Base-by-base conservation (phyloP, 192 early-diverging fungal genomes). In the Rhizophagus clarus region DNA sequence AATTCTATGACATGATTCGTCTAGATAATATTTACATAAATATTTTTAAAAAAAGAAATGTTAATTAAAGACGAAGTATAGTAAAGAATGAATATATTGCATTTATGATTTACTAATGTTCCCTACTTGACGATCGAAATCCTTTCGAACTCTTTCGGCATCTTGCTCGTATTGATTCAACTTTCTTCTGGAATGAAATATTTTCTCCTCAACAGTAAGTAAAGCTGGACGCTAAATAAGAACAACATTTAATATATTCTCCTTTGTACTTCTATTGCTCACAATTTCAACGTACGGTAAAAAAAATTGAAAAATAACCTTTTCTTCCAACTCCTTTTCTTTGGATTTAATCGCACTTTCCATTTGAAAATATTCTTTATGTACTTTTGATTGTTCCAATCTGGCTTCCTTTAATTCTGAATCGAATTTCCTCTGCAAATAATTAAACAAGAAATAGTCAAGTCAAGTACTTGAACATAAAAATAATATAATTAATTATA, bases 331-430 rank as follows among this genome's bases (percentile, higher is more conserved):
- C 51, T 93, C 93, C 60, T 91, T 92, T 76, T 91, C 92, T 1
- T 89, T 86, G 15, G 92, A 91, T 74, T 90, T 90, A 42, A 97
- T 90, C 20, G 90, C 87, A 68, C 92, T 89, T 82, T 99, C 96
- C 72, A 87, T 82, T 63, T 91, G 88, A 80, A 90, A 84, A 15
- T 91, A 84, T 5, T 95, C 91, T 81, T 93, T 91, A 84, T 91
- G 93, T 8, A 89, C 85, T 49, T 88, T 82, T 17, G 95, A 96
- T 60, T 94, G 91, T 49, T 92, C 90, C 74, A 93, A 91, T 83
- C 91, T 91, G 15, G 92, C 87, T 34, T 87, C 87, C 75, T 93
- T 92, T 45, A 92, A 81, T 0, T 82, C 82, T 40, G 91, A 86
- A 31, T 92, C 90, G 63, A 88, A 78, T 9, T 40, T 79, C 37